A percentile compares a stretch with the other conserved stretches of the same genome.
Evolutionary conservation across 192 early-diverging fungal genomes (phyloP).

Genomic region (Umbelopsis ramanniana): DNA sequence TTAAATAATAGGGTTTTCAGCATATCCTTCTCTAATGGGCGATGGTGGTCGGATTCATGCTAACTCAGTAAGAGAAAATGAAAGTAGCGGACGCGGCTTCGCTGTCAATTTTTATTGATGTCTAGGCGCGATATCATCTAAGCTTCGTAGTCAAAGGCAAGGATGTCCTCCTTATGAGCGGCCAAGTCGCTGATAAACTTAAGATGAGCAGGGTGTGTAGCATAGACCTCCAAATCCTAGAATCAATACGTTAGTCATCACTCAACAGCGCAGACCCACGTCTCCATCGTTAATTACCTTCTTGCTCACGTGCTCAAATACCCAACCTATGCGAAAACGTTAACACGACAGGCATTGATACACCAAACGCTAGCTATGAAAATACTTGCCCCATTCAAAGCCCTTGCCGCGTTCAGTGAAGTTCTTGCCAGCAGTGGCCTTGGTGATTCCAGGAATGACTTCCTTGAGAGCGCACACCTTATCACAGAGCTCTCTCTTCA

Average conservation of each 20-base stretch:
- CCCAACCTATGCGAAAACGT: slow-evolving; percentile 31
- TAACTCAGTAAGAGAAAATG: too few relatives aligned
- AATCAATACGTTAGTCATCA: background rate
- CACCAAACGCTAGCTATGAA: too few relatives aligned
- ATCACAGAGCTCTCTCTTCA: slow-evolving; percentile 23
- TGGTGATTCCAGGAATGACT: slow-evolving; percentile 28
- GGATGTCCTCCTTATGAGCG: slow-evolving; percentile 25
- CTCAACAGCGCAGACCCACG: background rate
- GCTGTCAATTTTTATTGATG: too few relatives aligned
- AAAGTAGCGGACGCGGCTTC: too few relatives aligned
- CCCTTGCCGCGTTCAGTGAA: slow-evolving; percentile 38
- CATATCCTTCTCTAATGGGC: too few relatives aligned
- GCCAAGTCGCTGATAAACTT: slow-evolving; percentile 27
- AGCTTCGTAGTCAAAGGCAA: slow-evolving; percentile 38
- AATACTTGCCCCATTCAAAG: slow-evolving; percentile 34
- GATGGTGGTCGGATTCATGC: too few relatives aligned
- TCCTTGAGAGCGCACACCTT: slow-evolving; percentile 35
- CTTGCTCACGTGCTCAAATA: slow-evolving; percentile 36
- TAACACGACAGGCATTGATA: too few relatives aligned
- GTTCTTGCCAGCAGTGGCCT: slow-evolving; percentile 35
- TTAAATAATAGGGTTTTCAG: too few relatives aligned
- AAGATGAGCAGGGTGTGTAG: slow-evolving; percentile 27
- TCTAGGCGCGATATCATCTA: background rate
- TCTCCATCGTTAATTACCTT: slow-evolving; percentile 28
- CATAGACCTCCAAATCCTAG: slow-evolving; percentile 31